Evolutionary conservation across 768 basidiomycete genomes (phyloP), one percentile per base, ranked within the genome.

Genomic region (Phaeotremella fagi): DNA sequence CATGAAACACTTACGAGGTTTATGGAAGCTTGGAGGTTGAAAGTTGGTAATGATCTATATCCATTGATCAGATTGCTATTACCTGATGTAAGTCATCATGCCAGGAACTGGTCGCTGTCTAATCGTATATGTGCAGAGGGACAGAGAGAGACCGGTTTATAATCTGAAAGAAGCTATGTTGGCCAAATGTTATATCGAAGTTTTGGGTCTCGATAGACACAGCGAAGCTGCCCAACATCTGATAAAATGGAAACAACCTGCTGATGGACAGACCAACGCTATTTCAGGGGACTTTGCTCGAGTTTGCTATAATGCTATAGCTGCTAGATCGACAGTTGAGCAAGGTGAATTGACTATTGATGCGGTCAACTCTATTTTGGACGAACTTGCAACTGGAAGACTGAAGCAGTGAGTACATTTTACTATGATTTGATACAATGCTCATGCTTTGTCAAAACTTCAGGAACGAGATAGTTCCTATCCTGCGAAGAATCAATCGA

Each of bases 111-210:
- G 12, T n/a, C 35, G 16, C 18, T 35, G 20, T 3, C 12, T 38
- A 12, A 15, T 11, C 50, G 43, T 16, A 29, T 23, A 15, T 45
- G 14, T 53, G 20, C 72, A 98, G 90, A 88, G 95, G 82, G 95
- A 98, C 71, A 81, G 86, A 28, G 90, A 97, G 57, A 83, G 95
- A 48, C 82, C 88, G 0, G 85, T 91, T 0, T 99, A 98, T 73
- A 88, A 90, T 14, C 75, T 95, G 60, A 99, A 99, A 72, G 95
- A 99, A 77, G 87, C 87, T 76, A 88, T 87, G 68, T 77, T 99
- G 2, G 92, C 91, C 3, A 97, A 91, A 74, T 83, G 83, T 9
- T 95, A 92, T 70, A 89, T 94, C 77, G 85, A 86, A 57, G 80
- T 92, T 2, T 86, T 98, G 29, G 88, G 88, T 1, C 78, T 99